Base-by-base conservation (phyloP, 805 yeast species). In the Ogataea parapolymorpha region DNA sequence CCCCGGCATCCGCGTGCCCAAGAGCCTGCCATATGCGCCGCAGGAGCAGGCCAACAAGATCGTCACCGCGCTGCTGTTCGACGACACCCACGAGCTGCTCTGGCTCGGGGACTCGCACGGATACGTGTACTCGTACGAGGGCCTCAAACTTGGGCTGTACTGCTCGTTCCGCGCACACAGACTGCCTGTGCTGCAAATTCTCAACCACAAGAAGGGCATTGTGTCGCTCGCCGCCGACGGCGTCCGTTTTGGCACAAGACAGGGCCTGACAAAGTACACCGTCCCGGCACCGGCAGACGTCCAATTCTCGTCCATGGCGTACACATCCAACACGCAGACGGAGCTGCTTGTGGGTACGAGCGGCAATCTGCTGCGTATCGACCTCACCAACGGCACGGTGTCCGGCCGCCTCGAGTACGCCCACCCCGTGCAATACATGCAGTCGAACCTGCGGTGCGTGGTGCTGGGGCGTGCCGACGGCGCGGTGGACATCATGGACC, bases 81-180 rank as follows among this genome's bases (percentile, higher is more conserved):
- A 90, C 63, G 72, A 72, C 26, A 65, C 73, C n/a, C 75, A 80
- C 44, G 93, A 90, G 51, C 66, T 93, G 32, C 58, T 90, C 2
- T 91, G 98, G 98, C 71, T 82, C 1, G 95, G 95, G 13, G 93
- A 86, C 57, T 60, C 77, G 1, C 71, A 67, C 27, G 85, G 90
- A 4, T 61, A 70, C 32, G 54, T 72, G 0, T 61, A 68, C 4
- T 66, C 74, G 2, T 70, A 51, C 40, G 66, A 64, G 22, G 80
- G 76, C 10, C 68, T 72, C 9, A 65, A 68, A 9, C 61, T 81
- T 35, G 64, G 67, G 5, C 72, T 81, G 3, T 85, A 84, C 54
- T 73, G 82, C 4, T 65, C 84, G 24, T 77, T 76, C 42, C 60
- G 65, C 15, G 82, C 79, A 0, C 84, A 79, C 38, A 55, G 62